These are phyloP conservation scores for Fraxinus ornus DNA, from an alignment of 305 asterid species.

Conservation along the genomic window DNA sequence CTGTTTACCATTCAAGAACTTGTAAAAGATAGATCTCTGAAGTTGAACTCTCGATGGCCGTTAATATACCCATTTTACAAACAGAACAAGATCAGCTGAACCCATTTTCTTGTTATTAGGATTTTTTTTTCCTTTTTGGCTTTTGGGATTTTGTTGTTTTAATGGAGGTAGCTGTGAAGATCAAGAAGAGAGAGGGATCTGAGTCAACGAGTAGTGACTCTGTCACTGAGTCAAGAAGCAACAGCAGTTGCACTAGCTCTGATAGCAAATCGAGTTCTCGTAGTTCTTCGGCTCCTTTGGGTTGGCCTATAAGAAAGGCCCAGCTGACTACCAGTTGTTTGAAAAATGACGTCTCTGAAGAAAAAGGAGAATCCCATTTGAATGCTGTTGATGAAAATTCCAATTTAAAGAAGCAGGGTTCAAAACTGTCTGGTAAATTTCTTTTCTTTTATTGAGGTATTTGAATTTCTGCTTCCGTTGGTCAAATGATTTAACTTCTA, in stretches of 20 bases:
- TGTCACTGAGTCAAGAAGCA: constrained; percentile 42
- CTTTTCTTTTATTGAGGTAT: not conserved
- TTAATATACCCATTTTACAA: constrained; percentile 26
- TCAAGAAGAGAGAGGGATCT: constrained; percentile 22
- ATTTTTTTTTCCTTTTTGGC: not conserved
- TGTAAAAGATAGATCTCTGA: constrained; percentile 27
- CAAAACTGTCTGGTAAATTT: constrained; percentile 55
- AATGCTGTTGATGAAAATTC: constrained; percentile 30
- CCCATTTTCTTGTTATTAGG: constrained; percentile 12
- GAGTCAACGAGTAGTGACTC: constrained; percentile 43
- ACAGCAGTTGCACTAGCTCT: constrained; percentile 39
- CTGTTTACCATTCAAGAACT: not conserved
- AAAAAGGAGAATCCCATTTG: constrained; percentile 27
- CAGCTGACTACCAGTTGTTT: constrained; percentile 29
- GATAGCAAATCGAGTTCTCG: constrained; percentile 50
- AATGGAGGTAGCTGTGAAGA: constrained; percentile 31
- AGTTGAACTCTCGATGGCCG: constrained; percentile 28
- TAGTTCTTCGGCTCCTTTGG: constrained; percentile 38
- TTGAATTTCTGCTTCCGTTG: constrained; percentile 10
- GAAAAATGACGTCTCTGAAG: constrained; percentile 30
- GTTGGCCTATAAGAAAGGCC: constrained; percentile 64
- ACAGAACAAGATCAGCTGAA: constrained; percentile 14
- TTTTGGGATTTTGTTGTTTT: not conserved
- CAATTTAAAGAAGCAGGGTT: constrained; percentile 37
- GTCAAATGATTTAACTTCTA: not conserved